Conservation (phyloP, 1,284 basidiomycete genomes). For the Paramarasmius palmivorus region DNA sequence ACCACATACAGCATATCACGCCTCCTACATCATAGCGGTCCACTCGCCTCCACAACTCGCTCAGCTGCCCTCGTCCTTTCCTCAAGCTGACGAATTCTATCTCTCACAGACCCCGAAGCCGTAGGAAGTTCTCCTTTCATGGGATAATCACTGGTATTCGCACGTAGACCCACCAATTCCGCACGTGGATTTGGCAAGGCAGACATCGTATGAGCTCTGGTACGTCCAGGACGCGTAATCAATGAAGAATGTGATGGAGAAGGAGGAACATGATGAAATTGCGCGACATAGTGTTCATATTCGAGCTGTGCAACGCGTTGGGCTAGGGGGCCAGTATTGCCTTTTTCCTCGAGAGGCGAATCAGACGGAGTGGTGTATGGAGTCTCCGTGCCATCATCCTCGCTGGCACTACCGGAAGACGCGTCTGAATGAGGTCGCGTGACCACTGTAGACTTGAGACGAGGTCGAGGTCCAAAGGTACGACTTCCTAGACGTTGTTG, state of each 20-base stretch:
- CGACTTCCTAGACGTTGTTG: too few relatives aligned
- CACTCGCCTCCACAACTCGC: slow-evolving; percentile 1
- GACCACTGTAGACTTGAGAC: too few relatives aligned
- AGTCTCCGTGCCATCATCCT: too few relatives aligned
- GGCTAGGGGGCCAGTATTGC: background rate
- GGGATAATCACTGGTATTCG: background rate
- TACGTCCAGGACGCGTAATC: background rate
- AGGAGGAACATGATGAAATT: slow-evolving; percentile 5
- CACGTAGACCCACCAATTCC: background rate
- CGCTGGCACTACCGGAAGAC: too few relatives aligned
- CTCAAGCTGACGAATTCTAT: slow-evolving; percentile 32
- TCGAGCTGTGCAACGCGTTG: background rate
- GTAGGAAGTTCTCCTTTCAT: too few relatives aligned
- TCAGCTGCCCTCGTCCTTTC: slow-evolving; percentile 23
- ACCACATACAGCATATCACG: background rate
- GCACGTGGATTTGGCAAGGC: background rate
- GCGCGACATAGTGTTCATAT: background rate
- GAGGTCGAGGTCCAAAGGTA: too few relatives aligned
- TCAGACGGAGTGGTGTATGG: too few relatives aligned
- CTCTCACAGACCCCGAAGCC: slow-evolving; percentile 26
- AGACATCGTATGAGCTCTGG: background rate
- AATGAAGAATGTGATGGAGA: background rate
- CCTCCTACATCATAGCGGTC: background rate
- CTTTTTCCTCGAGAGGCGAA: background rate
- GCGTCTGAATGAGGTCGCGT: too few relatives aligned